Percentiles rank a stretch among this genome's conserved stretches.
Conservation (phyloP, 768 basidiomycete genomes). For the Termitomyces sp. region DNA sequence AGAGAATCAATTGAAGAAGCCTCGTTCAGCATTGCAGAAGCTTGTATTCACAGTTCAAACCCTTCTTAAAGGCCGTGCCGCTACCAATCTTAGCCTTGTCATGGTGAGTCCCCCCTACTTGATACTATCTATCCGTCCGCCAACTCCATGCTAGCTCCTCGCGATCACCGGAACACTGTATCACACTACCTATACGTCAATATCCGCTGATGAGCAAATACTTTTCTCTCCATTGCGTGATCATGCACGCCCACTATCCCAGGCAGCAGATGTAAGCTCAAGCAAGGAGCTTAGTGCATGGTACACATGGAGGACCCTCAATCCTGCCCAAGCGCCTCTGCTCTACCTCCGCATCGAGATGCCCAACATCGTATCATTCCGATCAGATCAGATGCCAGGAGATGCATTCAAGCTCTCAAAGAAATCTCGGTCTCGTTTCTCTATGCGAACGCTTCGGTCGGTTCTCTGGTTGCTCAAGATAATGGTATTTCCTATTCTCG, state of each 20-base stretch:
- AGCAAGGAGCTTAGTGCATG: conserved; percentile 42
- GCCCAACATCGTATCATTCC: conserved; percentile 72
- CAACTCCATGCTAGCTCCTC: conserved; percentile 46
- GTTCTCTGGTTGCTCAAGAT: conserved; percentile 77
- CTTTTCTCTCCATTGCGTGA: conserved; percentile 25
- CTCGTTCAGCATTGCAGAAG: conserved; percentile 39
- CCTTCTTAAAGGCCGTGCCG: conserved; percentile 59
- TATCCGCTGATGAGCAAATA: conserved; percentile 21
- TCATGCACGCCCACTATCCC: conserved; percentile 25
- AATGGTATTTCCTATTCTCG: conserved; percentile 77
- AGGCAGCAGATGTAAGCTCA: conserved; percentile 15
- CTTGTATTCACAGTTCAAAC: conserved; percentile 34
- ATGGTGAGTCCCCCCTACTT: conserved; percentile 40
- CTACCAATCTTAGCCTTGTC: conserved; percentile 75
- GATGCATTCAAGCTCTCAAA: conserved; percentile 14
- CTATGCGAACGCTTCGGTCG: conserved; percentile 45
- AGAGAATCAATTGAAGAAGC: conserved; percentile 29
- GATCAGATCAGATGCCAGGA: conserved; percentile 28
- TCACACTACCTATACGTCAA: conserved; percentile 57
- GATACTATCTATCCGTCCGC: conserved; percentile 4
- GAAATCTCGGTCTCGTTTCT: conserved; percentile 33
- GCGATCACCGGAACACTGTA: conserved; percentile 73
- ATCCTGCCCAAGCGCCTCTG: conserved; percentile 57
- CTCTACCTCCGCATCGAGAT: conserved; percentile 77
- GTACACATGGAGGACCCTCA: conserved; percentile 73